Conservation (phyloP, 768 basidiomycete species). For the Macrolepiota albuminosa region DNA sequence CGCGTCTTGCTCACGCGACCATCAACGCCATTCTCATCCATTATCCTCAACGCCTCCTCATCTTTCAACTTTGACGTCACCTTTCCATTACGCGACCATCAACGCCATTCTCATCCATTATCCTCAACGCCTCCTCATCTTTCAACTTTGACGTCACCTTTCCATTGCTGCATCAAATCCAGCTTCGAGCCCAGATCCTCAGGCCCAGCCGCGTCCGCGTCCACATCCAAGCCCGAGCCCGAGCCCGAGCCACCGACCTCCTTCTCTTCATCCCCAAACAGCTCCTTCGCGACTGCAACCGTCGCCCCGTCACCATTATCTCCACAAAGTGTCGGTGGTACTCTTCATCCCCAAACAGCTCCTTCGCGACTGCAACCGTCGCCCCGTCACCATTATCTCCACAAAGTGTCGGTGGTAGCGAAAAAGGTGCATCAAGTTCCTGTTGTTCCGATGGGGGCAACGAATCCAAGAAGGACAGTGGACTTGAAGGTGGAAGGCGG, state of each 20-base stretch:
- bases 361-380: neutral
- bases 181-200: neutral
- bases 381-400: neutral
- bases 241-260: neutral
- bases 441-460: neutral
- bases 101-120: conserved; percentile 14
- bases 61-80: neutral
- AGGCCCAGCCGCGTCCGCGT: neutral
- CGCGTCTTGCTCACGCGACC: conserved; percentile 5
- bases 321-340: too few species aligned
- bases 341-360: neutral
- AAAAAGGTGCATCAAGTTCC: neutral
- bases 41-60: conserved; percentile 11
- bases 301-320: neutral
- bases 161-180: neutral
- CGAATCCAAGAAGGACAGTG: conserved; percentile 9
- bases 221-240: neutral
- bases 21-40: conserved; percentile 13
- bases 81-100: conserved; percentile 2
- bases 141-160: neutral
- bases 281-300: neutral
- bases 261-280: neutral
- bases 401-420: too few species aligned
- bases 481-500: conserved; percentile 20
- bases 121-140: conserved; percentile 10